Base-by-base conservation (phyloP, 2,329 filamentous ascomycete species). In the Fusarium sarcochroum region DNA sequence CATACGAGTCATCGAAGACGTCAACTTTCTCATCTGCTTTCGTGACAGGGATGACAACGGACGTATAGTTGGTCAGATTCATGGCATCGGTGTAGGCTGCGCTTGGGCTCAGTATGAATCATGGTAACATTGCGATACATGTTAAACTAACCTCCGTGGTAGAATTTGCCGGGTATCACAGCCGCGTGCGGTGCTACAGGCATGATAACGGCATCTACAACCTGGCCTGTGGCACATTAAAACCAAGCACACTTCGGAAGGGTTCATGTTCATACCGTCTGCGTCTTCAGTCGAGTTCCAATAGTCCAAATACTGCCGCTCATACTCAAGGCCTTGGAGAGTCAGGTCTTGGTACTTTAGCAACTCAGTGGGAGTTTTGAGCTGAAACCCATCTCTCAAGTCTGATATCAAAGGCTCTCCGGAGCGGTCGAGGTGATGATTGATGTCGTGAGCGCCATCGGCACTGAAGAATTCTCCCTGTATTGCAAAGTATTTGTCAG, bases 241-340 rank as follows among this genome's bases (percentile, higher is more conserved):
- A 6, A 1, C 20, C 1, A 11, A 15, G 15, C 4, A 1, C 4
- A 7, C 2, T 7, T 5, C 20, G 69, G 66, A 2, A 37, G 2
- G 0, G 4, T 13, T 6, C 11, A 17, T 3, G 5, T 57, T 77
- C 4, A 78, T 86, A 25, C 82, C 83, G 0, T 86, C 87, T n/a
- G 80, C 46, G 6, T 80, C 76, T 0, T 76, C 79, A 0, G 86
- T 89, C 15, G 80, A 83, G 63, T 89, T 89, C 88, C 87, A 90
- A 71, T 89, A 90, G 51, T 90, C 87, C 76, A 88, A 83, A 66
- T 90, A 91, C 18, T 81, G 76, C 59, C 85, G 86, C 69, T 89
- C 86, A 49, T 83, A 86, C 25, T 85, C 80, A 2, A 88, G 80
- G 59, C 87, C 87, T 17, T 78, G 76, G 3, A 89, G 76, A 7